Evolutionary conservation across 768 basidiomycete species (phyloP).

Genomic region (Tylopilus subfusipes): DNA sequence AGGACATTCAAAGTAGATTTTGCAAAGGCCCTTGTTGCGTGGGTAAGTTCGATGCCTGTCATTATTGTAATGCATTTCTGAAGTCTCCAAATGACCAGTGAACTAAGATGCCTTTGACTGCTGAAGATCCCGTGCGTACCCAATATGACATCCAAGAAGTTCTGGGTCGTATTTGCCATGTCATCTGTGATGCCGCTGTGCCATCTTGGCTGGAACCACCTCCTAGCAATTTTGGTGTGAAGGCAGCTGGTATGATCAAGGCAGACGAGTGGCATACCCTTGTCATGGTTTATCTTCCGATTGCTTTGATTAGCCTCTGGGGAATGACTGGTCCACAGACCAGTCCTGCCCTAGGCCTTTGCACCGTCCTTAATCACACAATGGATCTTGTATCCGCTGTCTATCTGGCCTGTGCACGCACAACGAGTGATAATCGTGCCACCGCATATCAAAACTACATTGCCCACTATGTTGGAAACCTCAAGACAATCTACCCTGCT

Average conservation of each 20-base stretch:
- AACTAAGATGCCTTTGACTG: not conserved
- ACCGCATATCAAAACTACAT: conserved; percentile 16
- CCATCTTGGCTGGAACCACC: not conserved
- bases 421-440: conserved; percentile 1
- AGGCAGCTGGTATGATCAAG: not conserved
- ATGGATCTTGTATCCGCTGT: conserved; percentile 32
- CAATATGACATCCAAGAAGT: not conserved
- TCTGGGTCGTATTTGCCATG: not conserved
- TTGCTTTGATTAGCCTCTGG: not conserved
- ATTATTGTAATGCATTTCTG: not conserved
- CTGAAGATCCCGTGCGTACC: not conserved
- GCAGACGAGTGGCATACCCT: not conserved
- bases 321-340: not conserved
- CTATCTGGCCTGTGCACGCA: conserved; percentile 17
- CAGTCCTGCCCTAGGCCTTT: no score
- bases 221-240: not conserved
- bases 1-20: not conserved
- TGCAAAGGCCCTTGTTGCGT: not conserved
- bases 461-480: conserved; percentile 18
- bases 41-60: not conserved
- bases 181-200: not conserved
- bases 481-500: conserved; percentile 18
- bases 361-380: conserved; percentile 18
- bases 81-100: no score
- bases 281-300: not conserved